phyloP scores from a whole-genome alignment of 495 filamentous ascomycete genomes.

The Aspergillus sclerotioniger region DNA sequence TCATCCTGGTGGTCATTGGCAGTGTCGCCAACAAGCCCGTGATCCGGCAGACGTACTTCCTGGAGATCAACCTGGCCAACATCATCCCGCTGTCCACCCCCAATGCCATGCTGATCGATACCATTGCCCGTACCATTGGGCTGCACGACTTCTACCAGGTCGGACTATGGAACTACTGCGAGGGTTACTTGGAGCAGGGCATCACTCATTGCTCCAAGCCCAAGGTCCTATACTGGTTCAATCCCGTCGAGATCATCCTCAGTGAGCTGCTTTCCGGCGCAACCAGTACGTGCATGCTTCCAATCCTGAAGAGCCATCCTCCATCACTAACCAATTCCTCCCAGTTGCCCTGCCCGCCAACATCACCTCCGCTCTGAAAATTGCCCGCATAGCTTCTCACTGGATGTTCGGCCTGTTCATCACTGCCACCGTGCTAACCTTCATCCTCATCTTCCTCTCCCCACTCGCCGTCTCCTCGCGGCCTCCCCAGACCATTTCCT shows the following conservation, averaged over 20 bases:
- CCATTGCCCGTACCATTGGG: constrained; percentile 82
- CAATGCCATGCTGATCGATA: constrained; percentile 76
- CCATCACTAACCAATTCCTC: constrained; percentile 17
- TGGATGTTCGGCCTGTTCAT: constrained; percentile 93
- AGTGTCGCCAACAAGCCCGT: constrained; percentile 60
- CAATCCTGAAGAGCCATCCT: neutral
- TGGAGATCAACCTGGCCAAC: constrained; percentile 76
- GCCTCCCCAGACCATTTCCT: constrained; percentile 40
- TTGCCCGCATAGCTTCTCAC: constrained; percentile 75
- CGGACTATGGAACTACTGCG: constrained; percentile 86
- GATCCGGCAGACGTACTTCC: constrained; percentile 71
- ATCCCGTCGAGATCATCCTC: constrained; percentile 77
- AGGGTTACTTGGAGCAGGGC: constrained; percentile 70
- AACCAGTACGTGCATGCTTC: constrained; percentile 53
- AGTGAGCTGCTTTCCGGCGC: constrained; percentile 78
- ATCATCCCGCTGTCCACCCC: constrained; percentile 76
- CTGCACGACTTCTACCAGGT: constrained; percentile 94
- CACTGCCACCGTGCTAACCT: constrained; percentile 61
- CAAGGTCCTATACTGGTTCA: constrained; percentile 77
- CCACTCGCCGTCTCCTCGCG: constrained; percentile 54
- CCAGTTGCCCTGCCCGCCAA: constrained; percentile 73
- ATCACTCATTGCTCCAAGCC: constrained; percentile 73
- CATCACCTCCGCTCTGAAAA: constrained; percentile 65
- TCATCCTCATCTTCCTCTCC: constrained; percentile 66
- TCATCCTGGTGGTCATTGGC: constrained; percentile 75